phyloP scores from a whole-genome alignment of 495 filamentous ascomycete species.

The Cryomyces antarcticus region DNA sequence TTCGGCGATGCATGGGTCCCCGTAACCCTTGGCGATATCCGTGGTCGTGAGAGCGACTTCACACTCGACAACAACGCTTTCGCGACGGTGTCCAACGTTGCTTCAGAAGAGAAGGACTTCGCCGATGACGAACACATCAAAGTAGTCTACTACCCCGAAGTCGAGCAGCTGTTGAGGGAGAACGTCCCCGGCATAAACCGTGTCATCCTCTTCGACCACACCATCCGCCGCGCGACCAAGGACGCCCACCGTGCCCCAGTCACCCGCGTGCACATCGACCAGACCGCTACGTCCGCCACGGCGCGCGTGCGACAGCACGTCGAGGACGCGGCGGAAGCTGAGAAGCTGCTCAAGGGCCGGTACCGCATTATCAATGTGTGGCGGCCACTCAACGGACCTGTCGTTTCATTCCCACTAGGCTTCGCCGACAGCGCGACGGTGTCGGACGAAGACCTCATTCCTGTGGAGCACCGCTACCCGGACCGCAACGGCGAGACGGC shows the following conservation, averaged over 20 bases:
- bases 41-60: slow-evolving; percentile 39
- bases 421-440: slow-evolving; percentile 45
- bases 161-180: slow-evolving; percentile 41
- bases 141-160: slow-evolving; percentile 63
- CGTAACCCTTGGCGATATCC: slow-evolving; percentile 44
- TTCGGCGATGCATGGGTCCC: slow-evolving; percentile 22
- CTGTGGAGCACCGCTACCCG: slow-evolving; percentile 58
- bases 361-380: slow-evolving; percentile 81
- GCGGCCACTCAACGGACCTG: slow-evolving; percentile 55
- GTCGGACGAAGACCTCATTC: slow-evolving; percentile 40
- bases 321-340: slow-evolving; percentile 32
- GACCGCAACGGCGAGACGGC: slow-evolving; percentile 55
- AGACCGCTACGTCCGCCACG: slow-evolving; percentile 42
- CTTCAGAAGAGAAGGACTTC: slow-evolving; percentile 38
- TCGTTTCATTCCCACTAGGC: slow-evolving; percentile 48
- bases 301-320: slow-evolving; percentile 47
- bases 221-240: slow-evolving; percentile 43
- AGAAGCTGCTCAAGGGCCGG: slow-evolving; percentile 33
- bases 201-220: slow-evolving; percentile 77
- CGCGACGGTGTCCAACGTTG: slow-evolving; percentile 28
- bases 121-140: slow-evolving; percentile 40
- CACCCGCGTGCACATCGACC: slow-evolving; percentile 60
- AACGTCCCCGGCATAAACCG: slow-evolving; percentile 38
- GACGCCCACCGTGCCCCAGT: slow-evolving; percentile 42
- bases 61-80: slow-evolving; percentile 59